phyloP scores from a whole-genome alignment of 192 early-diverging fungal species.

The Geosiphon pyriformis region DNA sequence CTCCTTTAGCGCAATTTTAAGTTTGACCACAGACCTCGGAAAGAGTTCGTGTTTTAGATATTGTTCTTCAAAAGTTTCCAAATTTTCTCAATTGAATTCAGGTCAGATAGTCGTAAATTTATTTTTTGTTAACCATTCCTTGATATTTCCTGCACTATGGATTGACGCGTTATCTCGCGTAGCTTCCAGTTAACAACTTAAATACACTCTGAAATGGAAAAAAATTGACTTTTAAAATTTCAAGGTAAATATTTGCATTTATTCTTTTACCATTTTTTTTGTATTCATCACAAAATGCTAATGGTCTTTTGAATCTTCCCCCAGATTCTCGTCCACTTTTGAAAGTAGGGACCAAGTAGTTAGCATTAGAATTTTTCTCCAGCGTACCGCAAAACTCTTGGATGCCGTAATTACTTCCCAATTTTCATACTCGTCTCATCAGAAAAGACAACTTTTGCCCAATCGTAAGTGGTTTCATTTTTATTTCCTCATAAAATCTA shows the following conservation, averaged over 20 bases:
- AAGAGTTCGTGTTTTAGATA: neutral
- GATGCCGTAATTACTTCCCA: neutral
- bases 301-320: neutral
- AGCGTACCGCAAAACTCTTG: neutral
- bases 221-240: neutral
- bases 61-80: neutral
- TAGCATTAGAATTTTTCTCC: neutral
- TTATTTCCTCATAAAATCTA: neutral
- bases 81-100: neutral
- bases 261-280: too few relatives aligned
- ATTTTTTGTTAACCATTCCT: neutral
- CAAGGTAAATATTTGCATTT: neutral
- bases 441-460: neutral
- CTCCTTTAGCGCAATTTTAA: neutral
- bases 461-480: neutral
- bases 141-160: neutral
- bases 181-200: neutral
- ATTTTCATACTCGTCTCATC: neutral
- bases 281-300: neutral
- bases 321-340: neutral
- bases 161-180: neutral
- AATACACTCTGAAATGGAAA: neutral
- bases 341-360: neutral
- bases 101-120: neutral
- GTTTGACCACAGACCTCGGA: neutral